Evolutionary conservation across 129 eudicot genomes (phyloP).

Genomic region (Flaveria trinervia): DNA sequence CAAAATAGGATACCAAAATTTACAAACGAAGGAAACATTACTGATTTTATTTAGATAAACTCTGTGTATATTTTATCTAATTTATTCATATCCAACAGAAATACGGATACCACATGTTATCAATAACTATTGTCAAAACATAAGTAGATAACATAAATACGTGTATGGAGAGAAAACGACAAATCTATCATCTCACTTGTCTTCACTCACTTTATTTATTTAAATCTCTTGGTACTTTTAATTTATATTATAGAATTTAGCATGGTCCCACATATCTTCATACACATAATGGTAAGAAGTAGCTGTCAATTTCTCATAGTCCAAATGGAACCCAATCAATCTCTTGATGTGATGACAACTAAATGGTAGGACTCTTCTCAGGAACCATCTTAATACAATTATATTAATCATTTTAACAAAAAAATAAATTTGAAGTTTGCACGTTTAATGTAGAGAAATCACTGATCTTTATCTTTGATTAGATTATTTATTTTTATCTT

Average conservation of each 20-base stretch:
- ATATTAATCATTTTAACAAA: no score
- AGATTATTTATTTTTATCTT: no score
- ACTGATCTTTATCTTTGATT: no score
- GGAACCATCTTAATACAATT: neutral
- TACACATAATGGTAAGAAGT: slow-evolving; percentile 14
- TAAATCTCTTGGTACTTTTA: neutral
- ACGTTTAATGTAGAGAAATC: no score
- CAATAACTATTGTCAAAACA: neutral
- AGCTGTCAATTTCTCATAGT: slow-evolving; percentile 4
- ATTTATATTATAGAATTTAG: neutral
- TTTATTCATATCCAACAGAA: neutral
- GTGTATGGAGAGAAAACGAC: neutral
- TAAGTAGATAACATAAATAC: neutral
- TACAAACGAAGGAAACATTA: no score
- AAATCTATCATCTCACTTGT: neutral
- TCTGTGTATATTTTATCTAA: no score
- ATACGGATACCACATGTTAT: neutral
- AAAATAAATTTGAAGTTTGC: no score
- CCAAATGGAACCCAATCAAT: slow-evolving; percentile 21
- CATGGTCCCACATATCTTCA: slow-evolving; percentile 16
- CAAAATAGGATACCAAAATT: no score
- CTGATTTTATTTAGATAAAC: no score
- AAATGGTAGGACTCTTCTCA: neutral
- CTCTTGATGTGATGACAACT: neutral
- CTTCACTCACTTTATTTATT: slow-evolving; percentile 1